Evolutionary conservation across 1,284 basidiomycete species (phyloP), one percentile per base, ranked within the genome.

Genomic region (Rhodotorula sp.): DNA sequence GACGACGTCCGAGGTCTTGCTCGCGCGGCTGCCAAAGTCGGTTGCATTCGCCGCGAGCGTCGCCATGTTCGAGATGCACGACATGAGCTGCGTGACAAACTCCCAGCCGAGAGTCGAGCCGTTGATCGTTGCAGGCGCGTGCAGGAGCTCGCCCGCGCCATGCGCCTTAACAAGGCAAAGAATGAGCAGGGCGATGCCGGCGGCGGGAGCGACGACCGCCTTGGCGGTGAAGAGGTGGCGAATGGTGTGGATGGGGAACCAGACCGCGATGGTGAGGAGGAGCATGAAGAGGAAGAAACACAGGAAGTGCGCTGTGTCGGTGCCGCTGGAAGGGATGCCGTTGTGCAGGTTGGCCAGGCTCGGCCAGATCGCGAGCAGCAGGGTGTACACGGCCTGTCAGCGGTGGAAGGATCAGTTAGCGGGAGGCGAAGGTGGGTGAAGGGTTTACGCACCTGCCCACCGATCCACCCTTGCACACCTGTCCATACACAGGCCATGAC

Each of bases 241-340:
- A 74, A 93, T 88, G 80, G 90, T 87, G 83, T 92, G 90, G 56
- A 92, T 88, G 8, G 90, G 90, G 70, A 91, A 88, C 87, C 88
- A 91, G 73, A 92, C 89, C 37, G 88, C 87, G 8, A 91, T 90
- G 21, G 94, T 84, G 46, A 88, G 90, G 66, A 92, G 85, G 55
- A 92, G 82, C 87, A 90, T 92, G 84, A 93, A 95, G 72, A 95
- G 83, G 84, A 94, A 89, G 86, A 94, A 95, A 74, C 87, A 88
- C 81, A 93, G 82, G 77, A 90, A 90, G 80, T 90, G 88, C 53
- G 85, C 83, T 4, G 88, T 89, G 59, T 84, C 89, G 25, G 87
- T 90, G 44, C 89, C 90, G 62, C 89, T 87, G 15, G 87, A 88
- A 27, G 83, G 86, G 29, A 71, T 71, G 57, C 51, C 37, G 21